Evolutionary conservation across 2,329 filamentous ascomycete species (phyloP).

Genomic region (Periconia sp.): DNA sequence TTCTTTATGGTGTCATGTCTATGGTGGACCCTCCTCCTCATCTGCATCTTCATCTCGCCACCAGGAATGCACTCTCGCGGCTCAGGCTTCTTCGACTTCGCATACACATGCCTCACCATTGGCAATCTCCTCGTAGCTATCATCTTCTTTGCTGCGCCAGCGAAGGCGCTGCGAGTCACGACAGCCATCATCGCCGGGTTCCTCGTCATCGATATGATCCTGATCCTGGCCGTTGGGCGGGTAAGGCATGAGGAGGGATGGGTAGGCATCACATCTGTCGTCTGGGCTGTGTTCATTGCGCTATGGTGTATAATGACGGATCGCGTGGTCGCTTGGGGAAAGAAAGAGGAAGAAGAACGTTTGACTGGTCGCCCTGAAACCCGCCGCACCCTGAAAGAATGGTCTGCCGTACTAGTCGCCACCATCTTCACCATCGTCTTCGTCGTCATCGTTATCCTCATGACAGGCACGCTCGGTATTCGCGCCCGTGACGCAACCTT

Average conservation of each 20-base stretch:
- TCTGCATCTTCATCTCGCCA: constrained; percentile 88
- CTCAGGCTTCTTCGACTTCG: constrained; percentile 90
- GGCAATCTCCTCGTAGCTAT: constrained; percentile 77
- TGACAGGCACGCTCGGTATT: constrained; percentile 80
- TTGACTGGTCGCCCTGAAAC: constrained; percentile 89
- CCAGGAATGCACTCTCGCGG: constrained; percentile 85
- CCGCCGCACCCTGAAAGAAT: constrained; percentile 80
- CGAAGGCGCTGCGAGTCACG: constrained; percentile 76
- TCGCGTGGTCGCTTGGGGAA: constrained; percentile 86
- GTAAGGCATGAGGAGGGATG: constrained; percentile 86
- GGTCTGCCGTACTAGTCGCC: constrained; percentile 78
- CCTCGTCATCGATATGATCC: constrained; percentile 75
- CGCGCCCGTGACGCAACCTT: constrained; percentile 80
- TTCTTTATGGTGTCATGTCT: constrained; percentile 77
- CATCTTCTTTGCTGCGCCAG: constrained; percentile 87
- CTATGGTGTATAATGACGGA: constrained; percentile 82
- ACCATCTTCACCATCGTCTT: constrained; percentile 74
- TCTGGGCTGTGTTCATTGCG: constrained; percentile 82
- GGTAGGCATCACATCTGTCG: constrained; percentile 84
- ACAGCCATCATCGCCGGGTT: constrained; percentile 71
- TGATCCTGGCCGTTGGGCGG: constrained; percentile 76
- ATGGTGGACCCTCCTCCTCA: constrained; percentile 94
- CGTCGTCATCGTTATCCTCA: constrained; percentile 71
- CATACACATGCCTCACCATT: constrained; percentile 79
- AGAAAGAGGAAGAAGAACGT: constrained; percentile 89